A percentile compares a stretch with the other conserved stretches of the same genome.
Evolutionary conservation across 441 rosid species (phyloP).

Genomic region (Biscutella auriculata): DNA sequence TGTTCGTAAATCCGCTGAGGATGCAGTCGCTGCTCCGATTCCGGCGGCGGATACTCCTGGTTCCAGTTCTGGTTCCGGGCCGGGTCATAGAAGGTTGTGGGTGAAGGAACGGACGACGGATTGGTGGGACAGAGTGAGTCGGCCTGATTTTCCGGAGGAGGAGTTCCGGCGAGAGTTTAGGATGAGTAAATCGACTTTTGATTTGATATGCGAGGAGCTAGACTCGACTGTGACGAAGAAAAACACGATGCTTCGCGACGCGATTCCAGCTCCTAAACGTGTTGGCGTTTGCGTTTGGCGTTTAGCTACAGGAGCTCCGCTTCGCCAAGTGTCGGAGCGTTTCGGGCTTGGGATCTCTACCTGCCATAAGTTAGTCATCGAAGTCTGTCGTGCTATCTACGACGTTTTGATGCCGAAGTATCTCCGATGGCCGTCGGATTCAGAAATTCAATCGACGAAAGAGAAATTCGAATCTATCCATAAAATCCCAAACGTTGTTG

Average conservation of each 20-base stretch:
- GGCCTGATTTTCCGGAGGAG: conserved; percentile 53
- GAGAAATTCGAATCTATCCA: conserved; percentile 34
- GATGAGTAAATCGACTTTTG: conserved; percentile 69
- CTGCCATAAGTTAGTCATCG: conserved; percentile 80
- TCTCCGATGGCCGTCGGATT: conserved; percentile 57
- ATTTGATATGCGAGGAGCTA: conserved; percentile 54
- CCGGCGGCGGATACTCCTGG: conserved; percentile 2
- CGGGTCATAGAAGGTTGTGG: conserved; percentile 62
- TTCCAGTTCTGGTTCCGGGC: conserved; percentile 14
- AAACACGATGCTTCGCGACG: conserved; percentile 78
- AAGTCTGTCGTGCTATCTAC: conserved; percentile 68
- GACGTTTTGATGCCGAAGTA: conserved; percentile 61
- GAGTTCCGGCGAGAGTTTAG: conserved; percentile 59
- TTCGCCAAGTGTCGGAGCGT: conserved; percentile 64
- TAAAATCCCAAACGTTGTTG: conserved; percentile 61
- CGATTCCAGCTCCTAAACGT: conserved; percentile 80
- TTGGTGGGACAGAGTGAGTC: conserved; percentile 72
- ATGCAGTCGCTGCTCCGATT: neutral
- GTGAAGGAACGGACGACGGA: conserved; percentile 75
- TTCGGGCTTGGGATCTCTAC: conserved; percentile 85
- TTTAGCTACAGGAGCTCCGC: conserved; percentile 71
- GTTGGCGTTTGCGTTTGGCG: conserved; percentile 86
- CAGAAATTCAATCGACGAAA: conserved; percentile 28
- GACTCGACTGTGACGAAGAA: conserved; percentile 59
- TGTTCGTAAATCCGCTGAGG: conserved; percentile 23